Percentiles rank a stretch among this genome's conserved stretches.
Evolutionary conservation across 352 stramenopile species (phyloP).

Genomic region (Pythium graminicola): DNA sequence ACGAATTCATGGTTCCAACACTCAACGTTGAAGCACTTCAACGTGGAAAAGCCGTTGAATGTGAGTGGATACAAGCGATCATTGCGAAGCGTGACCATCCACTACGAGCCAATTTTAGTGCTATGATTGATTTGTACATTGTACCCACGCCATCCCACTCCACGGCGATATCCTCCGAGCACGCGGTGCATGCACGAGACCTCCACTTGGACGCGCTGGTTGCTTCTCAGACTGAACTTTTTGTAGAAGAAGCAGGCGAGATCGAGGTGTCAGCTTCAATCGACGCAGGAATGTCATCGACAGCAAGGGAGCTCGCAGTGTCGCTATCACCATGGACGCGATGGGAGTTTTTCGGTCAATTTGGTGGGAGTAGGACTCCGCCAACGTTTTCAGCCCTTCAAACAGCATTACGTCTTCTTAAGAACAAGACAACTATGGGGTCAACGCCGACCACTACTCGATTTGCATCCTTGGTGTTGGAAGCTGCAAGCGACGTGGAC

Average conservation of each 20-base stretch:
- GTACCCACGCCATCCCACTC: background rate
- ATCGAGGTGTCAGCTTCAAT: background rate
- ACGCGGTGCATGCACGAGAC: background rate
- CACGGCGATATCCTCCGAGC: background rate
- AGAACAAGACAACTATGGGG: slow-evolving; percentile 1
- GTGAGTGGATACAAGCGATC: slow-evolving; percentile 7
- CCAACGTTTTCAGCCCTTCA: slow-evolving; percentile 1
- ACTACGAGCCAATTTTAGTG: background rate
- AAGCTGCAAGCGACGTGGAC: background rate
- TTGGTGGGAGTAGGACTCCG: background rate
- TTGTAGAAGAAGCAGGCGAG: background rate
- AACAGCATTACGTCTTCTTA: slow-evolving; percentile 8
- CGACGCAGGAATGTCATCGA: background rate
- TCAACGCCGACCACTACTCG: background rate
- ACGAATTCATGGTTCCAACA: slow-evolving; percentile 35
- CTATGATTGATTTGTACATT: slow-evolving; percentile 15
- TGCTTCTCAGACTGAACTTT: slow-evolving; percentile 2
- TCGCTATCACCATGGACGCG: slow-evolving; percentile 12
- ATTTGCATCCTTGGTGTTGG: slow-evolving; percentile 6
- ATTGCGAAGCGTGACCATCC: background rate
- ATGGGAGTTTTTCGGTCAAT: slow-evolving; percentile 19
- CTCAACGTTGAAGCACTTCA: slow-evolving; percentile 18
- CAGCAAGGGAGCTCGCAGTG: slow-evolving; percentile 7
- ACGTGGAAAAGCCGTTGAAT: slow-evolving; percentile 18
- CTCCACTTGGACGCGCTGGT: slow-evolving; percentile 11